Percentiles rank a stretch among this genome's conserved stretches.
phyloP scores from a whole-genome alignment of 2,329 filamentous ascomycete species.

The Ceratocystiopsis brevicomis region DNA sequence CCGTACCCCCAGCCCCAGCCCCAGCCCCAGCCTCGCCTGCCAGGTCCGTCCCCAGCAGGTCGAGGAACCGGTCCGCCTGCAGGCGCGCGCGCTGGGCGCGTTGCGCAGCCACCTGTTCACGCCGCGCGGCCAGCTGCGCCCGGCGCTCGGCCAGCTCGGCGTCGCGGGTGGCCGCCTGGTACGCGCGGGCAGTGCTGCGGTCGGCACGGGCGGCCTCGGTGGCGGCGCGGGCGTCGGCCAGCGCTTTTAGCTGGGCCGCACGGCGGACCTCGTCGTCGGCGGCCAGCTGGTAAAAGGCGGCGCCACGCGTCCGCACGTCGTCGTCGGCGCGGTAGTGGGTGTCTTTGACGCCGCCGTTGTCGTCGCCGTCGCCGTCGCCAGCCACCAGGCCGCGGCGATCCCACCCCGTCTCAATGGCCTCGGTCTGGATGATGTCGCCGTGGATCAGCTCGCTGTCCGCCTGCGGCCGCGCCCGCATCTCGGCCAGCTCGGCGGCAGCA shows the following conservation, averaged over 20 bases:
- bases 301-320: slow-evolving; percentile 75
- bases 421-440: slow-evolving; percentile 66
- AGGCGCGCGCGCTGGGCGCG: slow-evolving; percentile 30
- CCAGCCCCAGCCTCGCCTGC: neutral
- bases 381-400: too few relatives aligned
- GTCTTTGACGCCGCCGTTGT: neutral
- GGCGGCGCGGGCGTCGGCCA: slow-evolving; percentile 36
- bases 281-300: slow-evolving; percentile 82
- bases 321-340: slow-evolving; percentile 70
- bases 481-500: slow-evolving; percentile 39
- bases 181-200: slow-evolving; percentile 24
- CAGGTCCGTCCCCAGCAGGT: slow-evolving; percentile 13
- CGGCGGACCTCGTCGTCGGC: slow-evolving; percentile 53
- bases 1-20: too few relatives aligned
- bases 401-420: slow-evolving; percentile 55
- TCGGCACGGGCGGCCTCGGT: slow-evolving; percentile 45
- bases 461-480: slow-evolving; percentile 47
- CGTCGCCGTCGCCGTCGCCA: neutral
- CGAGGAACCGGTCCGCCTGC: slow-evolving; percentile 19
- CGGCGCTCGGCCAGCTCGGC: slow-evolving; percentile 28
- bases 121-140: slow-evolving; percentile 41
- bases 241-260: slow-evolving; percentile 51
- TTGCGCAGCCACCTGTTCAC: slow-evolving; percentile 43
- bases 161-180: neutral
- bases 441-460: slow-evolving; percentile 49